phyloP scores from a whole-genome alignment of 2,329 filamentous ascomycete genomes.

The Cladophialophora carrionii region DNA sequence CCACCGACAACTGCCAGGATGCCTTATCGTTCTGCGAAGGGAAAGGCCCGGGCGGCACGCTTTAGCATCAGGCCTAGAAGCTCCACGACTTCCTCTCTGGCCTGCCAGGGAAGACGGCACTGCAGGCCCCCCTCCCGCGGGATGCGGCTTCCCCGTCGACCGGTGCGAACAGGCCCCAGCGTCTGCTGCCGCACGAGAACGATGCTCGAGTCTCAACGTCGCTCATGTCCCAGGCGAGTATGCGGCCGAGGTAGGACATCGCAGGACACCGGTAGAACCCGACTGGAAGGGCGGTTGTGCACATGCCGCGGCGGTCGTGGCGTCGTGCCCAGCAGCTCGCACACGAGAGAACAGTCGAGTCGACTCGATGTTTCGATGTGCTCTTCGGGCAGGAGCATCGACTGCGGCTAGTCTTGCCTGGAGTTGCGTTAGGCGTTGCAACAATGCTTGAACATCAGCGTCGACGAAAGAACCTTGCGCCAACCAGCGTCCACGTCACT shows the following conservation, averaged over 20 bases:
- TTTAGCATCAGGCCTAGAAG: conserved; percentile 18
- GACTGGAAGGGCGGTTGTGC: not conserved
- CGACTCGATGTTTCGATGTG: conserved; percentile 1
- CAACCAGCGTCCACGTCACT: conserved; percentile 8
- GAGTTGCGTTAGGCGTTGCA: conserved; percentile 14
- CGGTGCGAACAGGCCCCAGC: conserved; percentile 23
- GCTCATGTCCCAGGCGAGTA: not conserved
- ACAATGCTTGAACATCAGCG: conserved; percentile 11
- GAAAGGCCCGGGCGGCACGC: conserved; percentile 1
- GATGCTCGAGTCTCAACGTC: conserved; percentile 9
- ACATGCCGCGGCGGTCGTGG: not conserved
- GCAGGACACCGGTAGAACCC: not conserved
- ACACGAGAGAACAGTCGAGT: not conserved
- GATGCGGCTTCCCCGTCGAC: conserved; percentile 29
- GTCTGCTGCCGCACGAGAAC: conserved; percentile 4
- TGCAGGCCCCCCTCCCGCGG: conserved; percentile 21
- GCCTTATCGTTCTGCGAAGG: conserved; percentile 4
- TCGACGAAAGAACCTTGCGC: conserved; percentile 22
- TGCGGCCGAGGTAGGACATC: not conserved
- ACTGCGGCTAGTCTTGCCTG: conserved; percentile 16
- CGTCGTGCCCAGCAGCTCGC: not conserved
- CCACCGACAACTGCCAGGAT: conserved; percentile 13
- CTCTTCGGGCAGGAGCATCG: conserved; percentile 4
- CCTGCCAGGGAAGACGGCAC: conserved; percentile 15
- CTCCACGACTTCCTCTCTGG: conserved; percentile 10